Percentiles rank a stretch among this genome's conserved stretches.
These are phyloP conservation scores for Polygonum maritimum DNA, from an alignment of 148 eudicot genomes.

Conservation along the genomic window DNA sequence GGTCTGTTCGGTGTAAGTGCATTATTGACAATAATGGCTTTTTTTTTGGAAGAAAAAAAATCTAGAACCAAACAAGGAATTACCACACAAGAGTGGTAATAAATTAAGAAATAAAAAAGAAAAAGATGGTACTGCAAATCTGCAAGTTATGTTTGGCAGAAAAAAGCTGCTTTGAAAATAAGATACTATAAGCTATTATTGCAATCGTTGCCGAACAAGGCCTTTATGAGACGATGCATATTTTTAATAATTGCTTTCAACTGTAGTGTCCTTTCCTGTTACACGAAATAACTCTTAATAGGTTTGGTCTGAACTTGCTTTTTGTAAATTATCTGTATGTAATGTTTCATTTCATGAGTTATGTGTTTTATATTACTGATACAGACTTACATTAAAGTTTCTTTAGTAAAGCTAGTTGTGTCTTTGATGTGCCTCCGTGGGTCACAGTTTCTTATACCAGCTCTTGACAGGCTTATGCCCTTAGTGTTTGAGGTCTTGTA, in stretches of 20 bases:
- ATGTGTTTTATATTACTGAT: neutral
- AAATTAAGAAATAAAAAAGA: too few relatives aligned
- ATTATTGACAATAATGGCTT: too few relatives aligned
- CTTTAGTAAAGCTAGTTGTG: neutral
- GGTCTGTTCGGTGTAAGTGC: too few relatives aligned
- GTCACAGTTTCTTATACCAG: neutral
- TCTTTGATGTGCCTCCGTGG: neutral
- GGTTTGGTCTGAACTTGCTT: neutral
- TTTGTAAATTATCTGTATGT: neutral
- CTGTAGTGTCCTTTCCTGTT: neutral
- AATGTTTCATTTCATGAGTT: neutral
- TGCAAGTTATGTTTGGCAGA: too few relatives aligned
- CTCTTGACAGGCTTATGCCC: neutral
- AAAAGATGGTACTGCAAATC: too few relatives aligned
- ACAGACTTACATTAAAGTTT: neutral
- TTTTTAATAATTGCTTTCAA: neutral
- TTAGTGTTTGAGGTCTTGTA: neutral
- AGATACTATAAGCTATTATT: too few relatives aligned
- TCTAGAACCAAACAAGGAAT: too few relatives aligned
- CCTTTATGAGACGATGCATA: neutral
- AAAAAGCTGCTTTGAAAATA: too few relatives aligned
- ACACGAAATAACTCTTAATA: neutral
- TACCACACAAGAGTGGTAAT: too few relatives aligned
- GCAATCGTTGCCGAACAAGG: too few relatives aligned
- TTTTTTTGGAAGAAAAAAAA: too few relatives aligned